Evolutionary conservation across 2,329 filamentous ascomycete species (phyloP).

Genomic region (Arthrobotrys conoides): DNA sequence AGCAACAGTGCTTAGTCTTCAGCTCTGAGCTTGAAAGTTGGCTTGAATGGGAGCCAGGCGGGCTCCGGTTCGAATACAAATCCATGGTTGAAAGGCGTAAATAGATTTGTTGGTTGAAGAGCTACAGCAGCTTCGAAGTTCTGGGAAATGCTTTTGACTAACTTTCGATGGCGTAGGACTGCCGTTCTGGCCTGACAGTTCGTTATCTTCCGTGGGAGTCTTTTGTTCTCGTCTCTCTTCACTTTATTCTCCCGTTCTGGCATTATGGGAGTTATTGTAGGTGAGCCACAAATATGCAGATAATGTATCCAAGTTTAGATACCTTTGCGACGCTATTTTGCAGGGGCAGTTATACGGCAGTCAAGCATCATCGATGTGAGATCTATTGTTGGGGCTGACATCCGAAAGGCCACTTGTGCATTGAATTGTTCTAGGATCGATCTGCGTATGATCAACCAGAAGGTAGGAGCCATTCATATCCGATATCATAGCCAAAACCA

Average conservation of each 20-base stretch:
- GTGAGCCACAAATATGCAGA: too few species aligned
- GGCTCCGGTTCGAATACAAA: neutral
- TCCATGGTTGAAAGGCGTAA: neutral
- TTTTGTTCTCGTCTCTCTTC: neutral
- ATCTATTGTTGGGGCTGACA: too few species aligned
- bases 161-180: neutral
- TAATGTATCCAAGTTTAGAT: too few species aligned
- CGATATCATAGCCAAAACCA: too few species aligned
- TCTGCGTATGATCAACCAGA: too few species aligned
- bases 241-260: neutral
- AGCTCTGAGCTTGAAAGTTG: neutral
- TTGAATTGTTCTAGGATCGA: too few species aligned
- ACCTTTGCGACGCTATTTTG: too few species aligned
- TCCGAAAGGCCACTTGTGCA: too few species aligned
- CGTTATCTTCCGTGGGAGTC: neutral
- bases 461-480: too few species aligned
- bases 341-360: too few species aligned
- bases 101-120: neutral
- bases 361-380: too few species aligned
- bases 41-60: neutral
- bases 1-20: neutral
- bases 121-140: neutral
- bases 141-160: neutral
- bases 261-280: too few species aligned
- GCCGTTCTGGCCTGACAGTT: neutral